A percentile compares a stretch with the other conserved stretches of the same genome.
These are phyloP conservation scores for Verticillium alfalfae DNA, from an alignment of 2,329 filamentous ascomycete species.

Conservation along the genomic window DNA sequence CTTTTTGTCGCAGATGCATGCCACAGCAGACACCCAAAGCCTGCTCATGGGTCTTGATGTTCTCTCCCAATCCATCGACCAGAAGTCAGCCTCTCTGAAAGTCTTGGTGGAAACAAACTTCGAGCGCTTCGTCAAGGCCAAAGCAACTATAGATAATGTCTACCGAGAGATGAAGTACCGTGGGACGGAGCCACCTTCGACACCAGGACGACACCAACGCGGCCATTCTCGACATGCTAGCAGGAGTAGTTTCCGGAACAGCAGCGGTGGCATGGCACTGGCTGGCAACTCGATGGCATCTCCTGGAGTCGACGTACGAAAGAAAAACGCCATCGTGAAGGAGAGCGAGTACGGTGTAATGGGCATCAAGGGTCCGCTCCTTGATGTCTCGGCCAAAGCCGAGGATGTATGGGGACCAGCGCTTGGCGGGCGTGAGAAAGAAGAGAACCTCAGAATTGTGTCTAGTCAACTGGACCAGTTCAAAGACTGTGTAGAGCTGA, in stretches of 20 bases:
- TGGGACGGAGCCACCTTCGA: constrained; percentile 46
- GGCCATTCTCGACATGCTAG: constrained; percentile 63
- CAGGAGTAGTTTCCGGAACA: constrained; percentile 58
- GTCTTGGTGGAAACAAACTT: constrained; percentile 97
- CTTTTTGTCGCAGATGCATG: constrained; percentile 89
- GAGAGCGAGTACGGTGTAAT: constrained; percentile 87
- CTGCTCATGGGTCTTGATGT: constrained; percentile 78
- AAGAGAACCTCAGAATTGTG: constrained; percentile 77
- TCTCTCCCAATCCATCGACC: constrained; percentile 86
- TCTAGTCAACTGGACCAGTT: constrained; percentile 72
- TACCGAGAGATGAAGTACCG: constrained; percentile 94
- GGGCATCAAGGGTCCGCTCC: constrained; percentile 80
- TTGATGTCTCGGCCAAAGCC: constrained; percentile 88
- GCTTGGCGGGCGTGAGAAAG: constrained; percentile 83
- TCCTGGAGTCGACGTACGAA: constrained; percentile 49
- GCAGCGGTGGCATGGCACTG: constrained; percentile 30
- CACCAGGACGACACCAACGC: constrained; percentile 24
- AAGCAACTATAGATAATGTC: constrained; percentile 96
- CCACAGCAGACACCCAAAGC: constrained; percentile 74
- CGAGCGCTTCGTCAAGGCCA: constrained; percentile 94
- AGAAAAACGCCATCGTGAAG: constrained; percentile 87
- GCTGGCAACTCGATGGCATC: constrained; percentile 28
- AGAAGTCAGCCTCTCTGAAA: constrained; percentile 95
- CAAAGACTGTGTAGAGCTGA: constrained; percentile 76
- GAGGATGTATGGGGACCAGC: constrained; percentile 98